These are phyloP conservation scores for Lichtheimia hyalospora DNA, from an alignment of 371 early-diverging fungal species.

Conservation along the genomic window DNA sequence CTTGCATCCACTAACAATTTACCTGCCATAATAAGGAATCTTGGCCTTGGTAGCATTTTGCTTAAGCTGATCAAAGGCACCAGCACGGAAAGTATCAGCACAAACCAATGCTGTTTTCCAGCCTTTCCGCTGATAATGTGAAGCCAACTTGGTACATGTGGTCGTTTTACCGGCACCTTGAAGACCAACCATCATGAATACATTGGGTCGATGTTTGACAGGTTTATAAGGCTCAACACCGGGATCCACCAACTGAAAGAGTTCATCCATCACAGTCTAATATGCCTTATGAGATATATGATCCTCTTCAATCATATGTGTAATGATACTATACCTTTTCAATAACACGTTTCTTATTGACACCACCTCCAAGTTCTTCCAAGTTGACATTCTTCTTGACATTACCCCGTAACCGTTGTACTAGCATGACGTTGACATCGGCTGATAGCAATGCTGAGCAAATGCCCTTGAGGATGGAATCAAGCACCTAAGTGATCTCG, in stretches of 20 bases:
- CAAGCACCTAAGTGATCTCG: slow-evolving; percentile 63
- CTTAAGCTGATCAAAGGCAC: slow-evolving; percentile 99
- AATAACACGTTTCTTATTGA: slow-evolving; percentile 86
- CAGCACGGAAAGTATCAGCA: slow-evolving; percentile 99
- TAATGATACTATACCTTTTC: slow-evolving; percentile 67
- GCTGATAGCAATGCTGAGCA: slow-evolving; percentile 89
- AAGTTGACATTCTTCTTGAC: slow-evolving; percentile 84
- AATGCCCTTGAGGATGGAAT: slow-evolving; percentile 85
- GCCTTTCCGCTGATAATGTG: slow-evolving; percentile 96
- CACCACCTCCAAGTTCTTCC: slow-evolving; percentile 75
- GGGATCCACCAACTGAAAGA: slow-evolving; percentile 94
- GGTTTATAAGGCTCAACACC: slow-evolving; percentile 89
- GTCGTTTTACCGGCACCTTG: slow-evolving; percentile 99
- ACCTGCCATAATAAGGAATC: slow-evolving; percentile 96
- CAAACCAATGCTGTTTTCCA: slow-evolving; percentile 98
- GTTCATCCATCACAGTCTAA: slow-evolving; percentile 93
- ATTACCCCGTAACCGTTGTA: slow-evolving; percentile 83
- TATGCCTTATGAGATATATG: background rate
- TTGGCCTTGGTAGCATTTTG: slow-evolving; percentile 99
- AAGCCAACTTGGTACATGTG: slow-evolving; percentile 97
- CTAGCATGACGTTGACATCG: slow-evolving; percentile 95
- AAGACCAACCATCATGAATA: slow-evolving; percentile 99
- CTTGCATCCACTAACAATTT: background rate
- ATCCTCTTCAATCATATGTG: too few relatives aligned
- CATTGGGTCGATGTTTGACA: slow-evolving; percentile 80